phyloP scores from a whole-genome alignment of 1,139 yeast genomes.

The Diutina pseudorugosa region DNA sequence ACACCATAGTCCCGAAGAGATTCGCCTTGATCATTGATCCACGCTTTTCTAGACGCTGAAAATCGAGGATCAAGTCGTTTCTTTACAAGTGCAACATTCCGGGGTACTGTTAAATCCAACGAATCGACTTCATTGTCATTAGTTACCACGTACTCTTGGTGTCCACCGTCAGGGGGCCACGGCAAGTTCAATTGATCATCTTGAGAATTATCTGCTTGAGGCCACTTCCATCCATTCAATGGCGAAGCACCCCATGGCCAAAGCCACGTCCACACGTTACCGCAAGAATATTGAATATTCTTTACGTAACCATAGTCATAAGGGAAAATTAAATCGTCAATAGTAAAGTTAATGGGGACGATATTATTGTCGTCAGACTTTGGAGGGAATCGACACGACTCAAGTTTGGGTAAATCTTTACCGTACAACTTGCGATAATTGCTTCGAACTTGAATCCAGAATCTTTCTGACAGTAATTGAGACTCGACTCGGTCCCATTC shows the following conservation, averaged over 20 bases:
- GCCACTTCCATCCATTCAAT: conserved; percentile 33
- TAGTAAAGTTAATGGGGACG: conserved; percentile 22
- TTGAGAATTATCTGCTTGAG: conserved; percentile 33
- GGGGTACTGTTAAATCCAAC: conserved; percentile 9
- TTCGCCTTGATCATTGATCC: conserved; percentile 80
- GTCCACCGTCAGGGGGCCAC: conserved; percentile 85
- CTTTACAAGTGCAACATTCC: conserved; percentile 8
- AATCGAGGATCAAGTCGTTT: conserved; percentile 15
- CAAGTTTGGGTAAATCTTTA: conserved; percentile 30
- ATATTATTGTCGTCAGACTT: conserved; percentile 7
- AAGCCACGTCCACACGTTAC: conserved; percentile 49
- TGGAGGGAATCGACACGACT: conserved; percentile 31
- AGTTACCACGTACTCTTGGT: conserved; percentile 19
- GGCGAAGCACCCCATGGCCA: conserved; percentile 51
- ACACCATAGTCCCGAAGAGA: conserved; percentile 78
- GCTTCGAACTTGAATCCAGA: conserved; percentile 38
- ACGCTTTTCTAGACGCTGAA: conserved; percentile 28
- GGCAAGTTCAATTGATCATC: conserved; percentile 57
- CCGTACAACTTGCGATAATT: conserved; percentile 35
- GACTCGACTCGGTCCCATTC: conserved; percentile 72
- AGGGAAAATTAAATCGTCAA: conserved; percentile 63
- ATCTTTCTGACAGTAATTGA: conserved; percentile 40
- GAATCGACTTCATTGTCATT: conserved; percentile 10
- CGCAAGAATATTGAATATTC: conserved; percentile 40
- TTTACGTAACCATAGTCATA: conserved; percentile 57